Base-by-base conservation (phyloP, 768 basidiomycete genomes). In the Boletellus sp. region DNA sequence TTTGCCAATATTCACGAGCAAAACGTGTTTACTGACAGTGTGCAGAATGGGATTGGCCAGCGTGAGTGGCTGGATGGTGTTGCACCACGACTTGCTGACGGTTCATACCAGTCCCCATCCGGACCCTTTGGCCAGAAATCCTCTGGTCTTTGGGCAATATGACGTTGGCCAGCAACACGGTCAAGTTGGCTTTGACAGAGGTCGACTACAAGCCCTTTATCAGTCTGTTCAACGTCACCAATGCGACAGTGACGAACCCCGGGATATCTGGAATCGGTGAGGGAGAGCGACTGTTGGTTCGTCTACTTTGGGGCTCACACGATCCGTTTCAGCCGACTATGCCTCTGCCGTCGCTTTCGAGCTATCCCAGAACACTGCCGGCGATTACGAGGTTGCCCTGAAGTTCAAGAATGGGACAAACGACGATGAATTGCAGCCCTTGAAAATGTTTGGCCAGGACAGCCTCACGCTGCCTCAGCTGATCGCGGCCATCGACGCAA, bases 401-500 rank as follows among this genome's bases (percentile, higher is more conserved):
- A 84, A 79, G 67, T 89, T 90, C 78, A 85, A 81, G 76, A 91
- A 91, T 62, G 88, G 88, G 24, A 88, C 89, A 23, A 42, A 52
- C 9, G 62, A 74, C 47, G 69, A 72, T 13, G 70, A 70, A 53
- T 85, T 86, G 73, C 64, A 74, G 48, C 77, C 81, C 37, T 64
- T 88, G 60, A 78, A 85, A 55, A 83, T 85, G 70, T 90, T 88
- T 60, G 84, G 81, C 42, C 54, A 60, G 26, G 37, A 64, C 22
- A 66, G 13, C 26, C 51, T 66, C 17, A 49, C 52, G 7, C 20
- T 68, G 10, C 46, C 60, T 6, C 38, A 41, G 16, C 3, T 66
- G 16, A 55, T 64, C 40, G 10, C 33, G n/a, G 28, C 46, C 1
- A 46, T 66, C 10, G 55, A 47, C 33, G 28, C 28, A 28, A 9